Percentiles rank a stretch among this genome's conserved stretches.
Conservation (phyloP, 2,329 filamentous ascomycete species). For the Scedosporium apiospermum region DNA sequence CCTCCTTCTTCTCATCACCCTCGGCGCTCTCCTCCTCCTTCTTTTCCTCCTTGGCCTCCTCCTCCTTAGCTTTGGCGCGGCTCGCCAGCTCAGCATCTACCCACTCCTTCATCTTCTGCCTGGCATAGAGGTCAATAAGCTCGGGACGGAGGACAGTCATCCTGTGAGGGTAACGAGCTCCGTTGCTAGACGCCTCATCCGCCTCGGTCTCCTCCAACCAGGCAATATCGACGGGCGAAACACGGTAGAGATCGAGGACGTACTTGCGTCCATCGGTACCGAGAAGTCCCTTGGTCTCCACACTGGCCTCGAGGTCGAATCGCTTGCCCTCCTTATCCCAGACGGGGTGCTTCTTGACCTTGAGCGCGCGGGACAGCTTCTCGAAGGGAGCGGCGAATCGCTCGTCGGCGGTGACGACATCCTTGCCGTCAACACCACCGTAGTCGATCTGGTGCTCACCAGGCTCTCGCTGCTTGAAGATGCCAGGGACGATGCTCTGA, state of each 20-base stretch:
- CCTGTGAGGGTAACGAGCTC: slow-evolving; percentile 71
- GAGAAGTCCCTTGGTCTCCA: slow-evolving; percentile 95
- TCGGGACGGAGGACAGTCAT: slow-evolving; percentile 93
- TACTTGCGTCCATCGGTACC: slow-evolving; percentile 96
- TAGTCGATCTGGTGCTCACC: slow-evolving; percentile 99
- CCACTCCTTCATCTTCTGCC: slow-evolving; percentile 81
- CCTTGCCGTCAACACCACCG: slow-evolving; percentile 93
- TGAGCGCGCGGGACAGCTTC: slow-evolving; percentile 81
- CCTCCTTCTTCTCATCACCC: slow-evolving; percentile 17
- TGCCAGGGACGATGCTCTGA: slow-evolving; percentile 95
- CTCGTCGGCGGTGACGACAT: slow-evolving; percentile 84
- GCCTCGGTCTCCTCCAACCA: slow-evolving; percentile 70
- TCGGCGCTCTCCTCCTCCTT: slow-evolving; percentile 26
- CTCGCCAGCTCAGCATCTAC: slow-evolving; percentile 68
- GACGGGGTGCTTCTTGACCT: slow-evolving; percentile 88
- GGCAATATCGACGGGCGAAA: slow-evolving; percentile 80
- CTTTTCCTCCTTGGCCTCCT: slow-evolving; percentile 20
- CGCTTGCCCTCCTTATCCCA: slow-evolving; percentile 94
- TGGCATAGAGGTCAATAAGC: slow-evolving; percentile 77
- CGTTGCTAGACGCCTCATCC: slow-evolving; percentile 30
- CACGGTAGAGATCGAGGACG: slow-evolving; percentile 90
- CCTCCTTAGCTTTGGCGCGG: slow-evolving; percentile 30
- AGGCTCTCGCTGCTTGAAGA: slow-evolving; percentile 96
- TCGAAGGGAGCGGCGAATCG: slow-evolving; percentile 76
- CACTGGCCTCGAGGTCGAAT: slow-evolving; percentile 87